Conservation (phyloP, 2,329 filamentous ascomycete species). For the Hymenoscyphus albidus region DNA sequence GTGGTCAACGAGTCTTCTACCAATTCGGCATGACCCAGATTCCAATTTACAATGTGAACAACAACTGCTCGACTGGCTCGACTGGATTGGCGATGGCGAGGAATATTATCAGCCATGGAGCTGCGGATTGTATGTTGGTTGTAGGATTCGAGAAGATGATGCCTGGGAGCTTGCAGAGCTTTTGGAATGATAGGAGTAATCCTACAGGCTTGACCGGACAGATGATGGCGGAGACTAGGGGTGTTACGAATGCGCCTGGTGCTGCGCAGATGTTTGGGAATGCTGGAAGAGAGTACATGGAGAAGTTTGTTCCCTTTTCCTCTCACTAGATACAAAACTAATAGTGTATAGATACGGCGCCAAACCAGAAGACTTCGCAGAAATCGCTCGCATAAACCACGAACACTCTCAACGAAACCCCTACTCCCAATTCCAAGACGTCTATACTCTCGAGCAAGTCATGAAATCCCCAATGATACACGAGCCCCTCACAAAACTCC, state of each 20-base stretch:
- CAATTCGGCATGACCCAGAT: conserved; percentile 98
- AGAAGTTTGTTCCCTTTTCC: conserved; percentile 58
- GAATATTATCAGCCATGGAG: conserved; percentile 73
- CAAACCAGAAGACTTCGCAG: conserved; percentile 79
- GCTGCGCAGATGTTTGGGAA: conserved; percentile 96
- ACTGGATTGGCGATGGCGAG: conserved; percentile 84
- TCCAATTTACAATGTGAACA: conserved; percentile 97
- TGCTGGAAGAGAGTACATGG: conserved; percentile 89
- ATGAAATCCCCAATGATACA: conserved; percentile 72
- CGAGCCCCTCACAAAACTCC: conserved; percentile 89
- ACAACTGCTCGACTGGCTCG: conserved; percentile 96
- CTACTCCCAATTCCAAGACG: conserved; percentile 95
- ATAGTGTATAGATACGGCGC: conserved; percentile 65
- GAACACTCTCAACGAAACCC: conserved; percentile 88
- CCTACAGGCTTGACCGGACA: conserved; percentile 67
- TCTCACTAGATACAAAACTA: not conserved
- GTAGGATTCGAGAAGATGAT: conserved; percentile 99
- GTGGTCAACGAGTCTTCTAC: conserved; percentile 95
- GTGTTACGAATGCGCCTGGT: conserved; percentile 75
- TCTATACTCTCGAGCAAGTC: conserved; percentile 84
- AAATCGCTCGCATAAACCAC: conserved; percentile 92
- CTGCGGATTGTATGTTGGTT: conserved; percentile 82
- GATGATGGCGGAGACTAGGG: conserved; percentile 82
- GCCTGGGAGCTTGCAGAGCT: conserved; percentile 76
- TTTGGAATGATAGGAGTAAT: conserved; percentile 81